Evolutionary conservation across 2,329 filamentous ascomycete species (phyloP).

Genomic region (Cadophora gregata): DNA sequence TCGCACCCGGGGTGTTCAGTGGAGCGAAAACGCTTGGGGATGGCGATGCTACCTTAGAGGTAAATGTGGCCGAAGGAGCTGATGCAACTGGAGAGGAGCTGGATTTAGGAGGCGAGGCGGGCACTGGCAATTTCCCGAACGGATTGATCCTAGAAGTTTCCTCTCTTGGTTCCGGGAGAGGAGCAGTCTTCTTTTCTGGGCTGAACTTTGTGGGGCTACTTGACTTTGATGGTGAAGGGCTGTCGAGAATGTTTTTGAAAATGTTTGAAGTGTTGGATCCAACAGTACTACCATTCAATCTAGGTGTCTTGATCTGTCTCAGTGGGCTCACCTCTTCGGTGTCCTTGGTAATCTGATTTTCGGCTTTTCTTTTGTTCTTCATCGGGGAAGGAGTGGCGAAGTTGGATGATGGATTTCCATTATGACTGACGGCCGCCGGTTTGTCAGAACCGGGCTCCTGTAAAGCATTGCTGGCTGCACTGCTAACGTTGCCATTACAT

Average conservation of each 20-base stretch:
- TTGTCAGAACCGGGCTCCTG: neutral
- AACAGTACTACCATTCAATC: slow-evolving; percentile 28
- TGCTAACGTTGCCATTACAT: neutral
- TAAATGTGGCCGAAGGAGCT: slow-evolving; percentile 6
- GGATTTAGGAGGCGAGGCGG: slow-evolving; percentile 29
- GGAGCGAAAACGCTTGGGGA: neutral
- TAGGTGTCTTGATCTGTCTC: slow-evolving; percentile 33
- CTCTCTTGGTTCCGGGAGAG: slow-evolving; percentile 25
- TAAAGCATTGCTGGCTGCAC: neutral
- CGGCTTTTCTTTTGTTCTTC: slow-evolving; percentile 44
- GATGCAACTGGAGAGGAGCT: slow-evolving; percentile 16
- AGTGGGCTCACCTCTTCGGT: slow-evolving; percentile 35
- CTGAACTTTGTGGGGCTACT: slow-evolving; percentile 22
- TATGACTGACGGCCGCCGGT: neutral
- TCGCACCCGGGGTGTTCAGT: neutral
- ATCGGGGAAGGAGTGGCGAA: slow-evolving; percentile 25
- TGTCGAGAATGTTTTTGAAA: slow-evolving; percentile 43
- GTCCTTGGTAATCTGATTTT: slow-evolving; percentile 40
- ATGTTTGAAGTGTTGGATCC: slow-evolving; percentile 43
- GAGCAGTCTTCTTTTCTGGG: slow-evolving; percentile 34
- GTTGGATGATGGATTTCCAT: slow-evolving; percentile 6
- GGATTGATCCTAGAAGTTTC: slow-evolving; percentile 39
- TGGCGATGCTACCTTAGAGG: slow-evolving; percentile 20
- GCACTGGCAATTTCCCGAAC: slow-evolving; percentile 37
- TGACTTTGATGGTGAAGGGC: slow-evolving; percentile 29